phyloP scores from a whole-genome alignment of 179 eudicot genomes.

The Heliamphora pulchella region DNA sequence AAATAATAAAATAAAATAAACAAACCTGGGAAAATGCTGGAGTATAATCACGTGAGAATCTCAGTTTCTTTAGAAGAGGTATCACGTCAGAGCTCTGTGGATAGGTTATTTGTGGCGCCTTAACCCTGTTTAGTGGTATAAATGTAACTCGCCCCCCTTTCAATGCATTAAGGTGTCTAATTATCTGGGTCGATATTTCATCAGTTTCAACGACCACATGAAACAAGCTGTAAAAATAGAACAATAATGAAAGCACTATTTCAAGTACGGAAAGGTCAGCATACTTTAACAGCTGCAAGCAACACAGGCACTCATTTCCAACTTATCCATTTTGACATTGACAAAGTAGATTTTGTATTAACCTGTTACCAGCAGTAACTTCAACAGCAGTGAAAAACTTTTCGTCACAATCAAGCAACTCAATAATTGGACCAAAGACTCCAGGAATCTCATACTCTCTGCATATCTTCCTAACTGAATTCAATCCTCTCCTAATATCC shows the following conservation, averaged over 20 bases:
- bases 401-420: slow-evolving; percentile 92
- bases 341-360: neutral
- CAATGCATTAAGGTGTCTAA: slow-evolving; percentile 60
- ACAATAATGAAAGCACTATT: neutral
- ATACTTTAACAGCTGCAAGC: neutral
- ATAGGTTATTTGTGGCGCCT: slow-evolving; percentile 57
- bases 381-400: slow-evolving; percentile 96
- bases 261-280: neutral
- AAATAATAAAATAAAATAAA: neutral
- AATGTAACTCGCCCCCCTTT: slow-evolving; percentile 96
- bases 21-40: slow-evolving; percentile 87
- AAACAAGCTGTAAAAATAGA: slow-evolving; percentile 62
- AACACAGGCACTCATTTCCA: neutral
- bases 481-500: slow-evolving; percentile 93
- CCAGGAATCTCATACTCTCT: slow-evolving; percentile 47
- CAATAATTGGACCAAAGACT: slow-evolving; percentile 83
- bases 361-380: slow-evolving; percentile 99
- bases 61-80: slow-evolving; percentile 70
- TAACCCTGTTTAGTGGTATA: slow-evolving; percentile 95
- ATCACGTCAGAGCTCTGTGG: slow-evolving; percentile 77
- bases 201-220: slow-evolving; percentile 93
- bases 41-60: slow-evolving; percentile 37
- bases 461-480: slow-evolving; percentile 65
- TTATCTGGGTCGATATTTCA: slow-evolving; percentile 79
- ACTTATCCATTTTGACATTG: neutral